Evolutionary conservation across 1,139 yeast species (phyloP).

Genomic region (Debaryomyces nepalensis): DNA sequence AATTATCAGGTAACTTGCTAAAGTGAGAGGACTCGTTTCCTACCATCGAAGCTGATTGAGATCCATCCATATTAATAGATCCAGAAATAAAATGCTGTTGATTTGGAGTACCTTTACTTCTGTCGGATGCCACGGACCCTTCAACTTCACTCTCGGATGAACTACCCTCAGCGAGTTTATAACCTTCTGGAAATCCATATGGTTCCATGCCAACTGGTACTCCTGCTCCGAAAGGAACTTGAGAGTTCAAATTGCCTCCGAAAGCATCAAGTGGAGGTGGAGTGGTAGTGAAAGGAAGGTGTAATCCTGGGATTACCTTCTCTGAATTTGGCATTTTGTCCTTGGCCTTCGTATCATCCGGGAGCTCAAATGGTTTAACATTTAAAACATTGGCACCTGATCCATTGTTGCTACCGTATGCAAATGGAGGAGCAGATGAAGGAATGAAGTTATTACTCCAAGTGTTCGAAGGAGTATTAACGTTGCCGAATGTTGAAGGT

Average conservation of each 20-base stretch:
- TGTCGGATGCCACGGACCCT: constrained; percentile 16
- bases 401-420: constrained; percentile 22
- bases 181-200: constrained; percentile 11
- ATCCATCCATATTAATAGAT: constrained; percentile 4
- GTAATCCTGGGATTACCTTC: constrained; percentile 18
- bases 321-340: constrained; percentile 14
- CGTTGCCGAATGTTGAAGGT: constrained; percentile 23
- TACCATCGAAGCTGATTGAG: not conserved
- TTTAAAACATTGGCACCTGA: constrained; percentile 20
- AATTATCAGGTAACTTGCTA: constrained; percentile 15
- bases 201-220: constrained; percentile 11
- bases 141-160: constrained; percentile 24
- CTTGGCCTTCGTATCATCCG: constrained; percentile 30
- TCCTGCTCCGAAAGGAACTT: constrained; percentile 20
- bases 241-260: constrained; percentile 31
- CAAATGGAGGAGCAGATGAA: constrained; percentile 43
- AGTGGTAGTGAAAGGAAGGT: constrained; percentile 32
- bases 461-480: constrained; percentile 29
- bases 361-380: constrained; percentile 42
- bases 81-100: constrained; percentile 3
- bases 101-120: constrained; percentile 12
- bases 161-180: constrained; percentile 14
- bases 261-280: constrained; percentile 28
- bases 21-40: constrained; percentile 1
- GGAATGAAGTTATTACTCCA: constrained; percentile 39